Conservation (phyloP, 2,329 filamentous ascomycete species). For the Fusarium udum region DNA sequence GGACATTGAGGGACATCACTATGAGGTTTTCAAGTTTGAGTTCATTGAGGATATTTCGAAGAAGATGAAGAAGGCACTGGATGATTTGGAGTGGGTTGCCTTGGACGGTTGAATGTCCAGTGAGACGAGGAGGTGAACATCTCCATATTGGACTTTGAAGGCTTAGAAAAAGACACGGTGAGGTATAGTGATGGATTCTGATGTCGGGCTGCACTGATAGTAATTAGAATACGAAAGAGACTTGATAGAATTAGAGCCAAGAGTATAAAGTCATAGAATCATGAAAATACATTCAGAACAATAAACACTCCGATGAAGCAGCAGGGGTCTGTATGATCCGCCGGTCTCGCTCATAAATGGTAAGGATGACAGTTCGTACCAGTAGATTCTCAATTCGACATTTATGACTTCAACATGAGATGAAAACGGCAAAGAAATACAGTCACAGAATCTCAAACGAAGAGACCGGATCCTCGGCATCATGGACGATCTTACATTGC, state of each 20-base stretch:
- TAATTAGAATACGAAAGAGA: neutral
- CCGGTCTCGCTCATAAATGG: conserved; percentile 9
- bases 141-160: neutral
- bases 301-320: neutral
- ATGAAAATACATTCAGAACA: neutral
- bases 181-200: too few species aligned
- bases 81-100: conserved; percentile 27
- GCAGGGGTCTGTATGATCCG: neutral
- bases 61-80: conserved; percentile 36
- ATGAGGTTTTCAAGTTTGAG: conserved; percentile 54
- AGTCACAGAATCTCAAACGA: neutral
- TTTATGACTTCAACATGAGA: accelerated
- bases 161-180: neutral
- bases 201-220: neutral
- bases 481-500: neutral
- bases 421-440: accelerated
- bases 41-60: conserved; percentile 43
- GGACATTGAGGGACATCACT: conserved; percentile 64
- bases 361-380: neutral
- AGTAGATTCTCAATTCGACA: neutral
- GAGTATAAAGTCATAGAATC: neutral
- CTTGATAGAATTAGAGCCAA: neutral
- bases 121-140: neutral
- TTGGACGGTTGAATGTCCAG: neutral
- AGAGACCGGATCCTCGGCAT: conserved; percentile 9